phyloP scores from a whole-genome alignment of 768 basidiomycete genomes.

The Mycena rosella region DNA sequence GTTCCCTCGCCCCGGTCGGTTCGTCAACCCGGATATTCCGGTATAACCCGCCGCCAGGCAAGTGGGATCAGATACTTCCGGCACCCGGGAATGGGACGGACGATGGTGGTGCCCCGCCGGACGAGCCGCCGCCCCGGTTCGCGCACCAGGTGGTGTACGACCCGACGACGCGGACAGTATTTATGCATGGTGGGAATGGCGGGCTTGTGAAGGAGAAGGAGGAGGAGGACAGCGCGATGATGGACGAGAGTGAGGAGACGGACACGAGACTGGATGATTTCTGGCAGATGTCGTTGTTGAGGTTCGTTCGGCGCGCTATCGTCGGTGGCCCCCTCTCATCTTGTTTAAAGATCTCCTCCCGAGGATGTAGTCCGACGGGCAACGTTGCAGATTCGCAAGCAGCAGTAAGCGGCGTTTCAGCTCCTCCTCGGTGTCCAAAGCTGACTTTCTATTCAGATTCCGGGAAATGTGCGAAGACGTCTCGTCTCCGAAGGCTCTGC shows the following conservation, averaged over 20 bases:
- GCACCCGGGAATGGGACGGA: constrained; percentile 36
- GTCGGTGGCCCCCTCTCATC: constrained; percentile 1
- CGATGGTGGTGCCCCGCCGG: constrained; percentile 35
- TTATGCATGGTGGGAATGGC: constrained; percentile 84
- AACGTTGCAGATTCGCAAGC: constrained; percentile 73
- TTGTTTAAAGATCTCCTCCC: constrained; percentile 62
- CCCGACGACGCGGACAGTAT: constrained; percentile 64
- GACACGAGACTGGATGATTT: constrained; percentile 79
- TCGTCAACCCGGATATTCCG: constrained; percentile 78
- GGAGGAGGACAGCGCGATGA: constrained; percentile 24
- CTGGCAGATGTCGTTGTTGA: constrained; percentile 78
- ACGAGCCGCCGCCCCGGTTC: constrained; percentile 72
- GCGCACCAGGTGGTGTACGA: constrained; percentile 88
- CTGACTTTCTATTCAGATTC: constrained; percentile 61
- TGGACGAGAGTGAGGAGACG: constrained; percentile 45
- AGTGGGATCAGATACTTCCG: constrained; percentile 72
- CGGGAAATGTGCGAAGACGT: constrained; percentile 83
- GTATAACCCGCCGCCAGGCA: constrained; percentile 70
- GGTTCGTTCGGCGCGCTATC: constrained; percentile 56
- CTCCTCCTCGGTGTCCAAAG: background rate
- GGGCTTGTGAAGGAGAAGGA: constrained; percentile 50
- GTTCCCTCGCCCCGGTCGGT: constrained; percentile 57
- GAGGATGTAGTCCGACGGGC: constrained; percentile 76
- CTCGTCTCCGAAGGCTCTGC: constrained; percentile 72
- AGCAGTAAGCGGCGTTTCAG: constrained; percentile 65